Base-by-base conservation (phyloP, 768 basidiomycete genomes). In the Crassisporium funariophilum region DNA sequence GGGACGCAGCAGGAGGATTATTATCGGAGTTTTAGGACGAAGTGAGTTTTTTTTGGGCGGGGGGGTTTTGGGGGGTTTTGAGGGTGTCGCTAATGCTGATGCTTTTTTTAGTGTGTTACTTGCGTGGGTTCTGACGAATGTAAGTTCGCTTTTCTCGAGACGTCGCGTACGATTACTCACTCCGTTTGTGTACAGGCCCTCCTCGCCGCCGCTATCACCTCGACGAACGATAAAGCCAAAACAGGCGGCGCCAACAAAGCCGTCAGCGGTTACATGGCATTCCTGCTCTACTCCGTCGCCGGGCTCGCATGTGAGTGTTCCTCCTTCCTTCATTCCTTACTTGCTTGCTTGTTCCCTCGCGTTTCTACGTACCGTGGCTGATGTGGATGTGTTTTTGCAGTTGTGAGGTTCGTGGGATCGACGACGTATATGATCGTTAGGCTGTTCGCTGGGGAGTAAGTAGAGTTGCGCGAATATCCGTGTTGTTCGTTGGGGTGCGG, bases 81-180 rank as follows among this genome's bases (percentile, higher is more conserved):
- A 46, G 61, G 49, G n/a, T 24, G 22, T 5, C 40, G 36, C 16
- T 38, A 22, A 44, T 29, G 44, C 19, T 53, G 37, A 36, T 47
- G 16, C 39, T 16, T 19, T 37, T 11, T 46, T 12, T 50, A 72
- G 76, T 29, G 90, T 95, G 6, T 65, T 98, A 55, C 71, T 98
- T 50, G 80, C 84, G 5, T 99, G 94, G 93, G 88, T 88, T 7
- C 68, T 98, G 61, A 84, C 85, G 36, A 97, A 97, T 67, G 86
- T 31, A 31, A 11, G 29, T 85, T 57, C 58, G 72, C 62, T 24
- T 39, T 20, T n/a, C 29, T 31, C 3, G 5, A 31, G 29, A n/a
- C 29, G 29, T 5, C 11, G 29, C 29, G 10, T 2, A 31, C 29
- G 2, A 7, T 37, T 38, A 21, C 8, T 20, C 11, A n/a, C 35